phyloP scores from a whole-genome alignment of 2,329 filamentous ascomycete species.

The Fusarium chuoi region DNA sequence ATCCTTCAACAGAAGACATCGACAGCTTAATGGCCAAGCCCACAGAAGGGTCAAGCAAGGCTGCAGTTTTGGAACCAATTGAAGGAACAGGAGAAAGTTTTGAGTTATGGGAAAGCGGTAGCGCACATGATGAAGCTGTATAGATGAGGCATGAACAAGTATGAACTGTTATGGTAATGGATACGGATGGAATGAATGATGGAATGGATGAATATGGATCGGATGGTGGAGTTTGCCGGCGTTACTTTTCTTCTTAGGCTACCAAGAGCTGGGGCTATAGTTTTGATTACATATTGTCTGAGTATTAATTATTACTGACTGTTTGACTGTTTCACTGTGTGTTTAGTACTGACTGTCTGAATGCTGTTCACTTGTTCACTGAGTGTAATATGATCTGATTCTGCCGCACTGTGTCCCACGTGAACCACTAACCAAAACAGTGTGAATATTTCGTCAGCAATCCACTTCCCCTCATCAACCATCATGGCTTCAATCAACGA shows the following conservation, averaged over 20 bases:
- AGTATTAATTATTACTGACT: not conserved
- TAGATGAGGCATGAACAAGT: not conserved
- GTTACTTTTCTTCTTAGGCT: conserved; percentile 38
- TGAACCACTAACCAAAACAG: conserved; percentile 30
- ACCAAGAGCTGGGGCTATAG: conserved; percentile 45
- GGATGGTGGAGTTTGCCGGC: conserved; percentile 23
- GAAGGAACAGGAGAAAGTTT: conserved; percentile 70
- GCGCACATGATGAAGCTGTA: conserved; percentile 66
- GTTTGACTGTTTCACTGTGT: not conserved
- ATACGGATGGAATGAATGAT: not conserved
- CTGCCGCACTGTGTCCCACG: conserved; percentile 28
- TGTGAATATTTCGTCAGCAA: conserved; percentile 22
- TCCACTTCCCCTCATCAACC: conserved; percentile 23
- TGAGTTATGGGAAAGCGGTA: conserved; percentile 77
- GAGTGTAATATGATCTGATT: conserved; percentile 8
- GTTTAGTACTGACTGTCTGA: too few relatives aligned
- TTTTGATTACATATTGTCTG: conserved; percentile 15
- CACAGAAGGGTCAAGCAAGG: conserved; percentile 53
- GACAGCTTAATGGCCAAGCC: conserved; percentile 52
- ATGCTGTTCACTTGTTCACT: not conserved
- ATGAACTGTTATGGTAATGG: conserved; percentile 6
- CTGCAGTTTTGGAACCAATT: conserved; percentile 63
- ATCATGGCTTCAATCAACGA: conserved; percentile 62
- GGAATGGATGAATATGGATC: not conserved
- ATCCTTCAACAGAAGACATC: conserved; percentile 43